A percentile compares a stretch with the other conserved stretches of the same genome.
Conservation (phyloP, 345 rosid genomes). For the Sisymbrium irio region DNA sequence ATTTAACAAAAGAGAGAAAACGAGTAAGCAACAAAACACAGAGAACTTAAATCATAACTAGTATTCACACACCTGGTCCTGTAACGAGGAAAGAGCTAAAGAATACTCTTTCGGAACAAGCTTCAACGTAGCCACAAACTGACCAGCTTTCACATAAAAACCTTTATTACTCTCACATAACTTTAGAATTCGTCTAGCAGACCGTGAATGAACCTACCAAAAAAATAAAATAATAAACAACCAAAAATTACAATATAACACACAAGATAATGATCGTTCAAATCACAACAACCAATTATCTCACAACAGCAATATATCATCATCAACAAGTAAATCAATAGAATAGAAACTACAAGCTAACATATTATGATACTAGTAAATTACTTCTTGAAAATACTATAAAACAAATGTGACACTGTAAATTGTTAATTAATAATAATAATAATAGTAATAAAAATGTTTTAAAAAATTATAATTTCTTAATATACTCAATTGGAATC, state of each 20-base stretch:
- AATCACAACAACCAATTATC: background rate
- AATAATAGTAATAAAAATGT: too few relatives aligned
- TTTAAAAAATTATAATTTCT: too few relatives aligned
- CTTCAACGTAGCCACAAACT: slow-evolving; percentile 72
- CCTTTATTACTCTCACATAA: slow-evolving; percentile 82
- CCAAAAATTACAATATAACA: background rate
- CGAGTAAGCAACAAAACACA: background rate
- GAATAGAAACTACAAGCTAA: background rate
- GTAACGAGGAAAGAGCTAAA: slow-evolving; percentile 61
- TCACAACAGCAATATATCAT: background rate
- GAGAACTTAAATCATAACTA: background rate
- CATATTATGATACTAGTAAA: too few relatives aligned
- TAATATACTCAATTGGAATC: too few relatives aligned
- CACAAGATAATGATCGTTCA: background rate
- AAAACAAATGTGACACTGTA: too few relatives aligned
- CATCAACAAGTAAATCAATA: background rate
- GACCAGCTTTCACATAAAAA: slow-evolving; percentile 89
- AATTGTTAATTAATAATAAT: too few relatives aligned
- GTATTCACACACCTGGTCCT: slow-evolving; percentile 68
- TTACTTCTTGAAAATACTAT: too few relatives aligned
- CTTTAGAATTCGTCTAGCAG: slow-evolving; percentile 60
- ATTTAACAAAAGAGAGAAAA: background rate
- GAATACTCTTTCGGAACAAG: slow-evolving; percentile 80
- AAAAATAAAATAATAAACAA: background rate
- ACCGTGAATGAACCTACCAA: slow-evolving; percentile 71